Percentiles rank a stretch among this genome's conserved stretches.
phyloP scores from a whole-genome alignment of 306 rosid species.

The Cicer judaicum region DNA sequence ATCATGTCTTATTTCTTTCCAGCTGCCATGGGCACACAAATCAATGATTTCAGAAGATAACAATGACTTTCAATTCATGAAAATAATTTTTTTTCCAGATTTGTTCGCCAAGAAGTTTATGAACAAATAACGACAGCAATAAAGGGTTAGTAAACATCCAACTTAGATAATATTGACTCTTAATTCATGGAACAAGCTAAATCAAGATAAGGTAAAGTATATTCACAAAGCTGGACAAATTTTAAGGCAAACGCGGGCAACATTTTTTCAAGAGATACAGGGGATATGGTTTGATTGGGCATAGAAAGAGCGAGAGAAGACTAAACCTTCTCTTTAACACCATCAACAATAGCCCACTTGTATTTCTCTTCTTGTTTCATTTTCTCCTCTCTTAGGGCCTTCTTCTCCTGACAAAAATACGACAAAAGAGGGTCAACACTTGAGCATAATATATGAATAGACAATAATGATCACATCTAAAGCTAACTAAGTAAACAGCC shows the following conservation, averaged over 20 bases:
- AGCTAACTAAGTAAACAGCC: constrained; percentile 26
- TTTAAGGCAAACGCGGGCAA: neutral
- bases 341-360: constrained; percentile 95
- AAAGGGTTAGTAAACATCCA: neutral
- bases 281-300: neutral
- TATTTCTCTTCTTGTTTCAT: constrained; percentile 85
- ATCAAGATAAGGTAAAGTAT: neutral
- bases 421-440: constrained; percentile 17
- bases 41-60: neutral
- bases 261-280: neutral
- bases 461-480: constrained; percentile 27
- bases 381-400: constrained; percentile 81
- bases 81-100: neutral
- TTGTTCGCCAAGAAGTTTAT: constrained; percentile 4
- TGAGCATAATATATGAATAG: neutral
- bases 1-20: constrained; percentile 94
- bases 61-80: constrained; percentile 16
- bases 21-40: constrained; percentile 57
- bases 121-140: neutral
- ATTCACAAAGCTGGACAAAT: constrained; percentile 3
- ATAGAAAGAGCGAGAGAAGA: neutral
- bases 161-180: neutral
- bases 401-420: constrained; percentile 73
- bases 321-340: constrained; percentile 92
- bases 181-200: neutral